These are phyloP conservation scores for Pichia nanzhaoensis DNA, from an alignment of 805 yeast species.

Conservation along the genomic window DNA sequence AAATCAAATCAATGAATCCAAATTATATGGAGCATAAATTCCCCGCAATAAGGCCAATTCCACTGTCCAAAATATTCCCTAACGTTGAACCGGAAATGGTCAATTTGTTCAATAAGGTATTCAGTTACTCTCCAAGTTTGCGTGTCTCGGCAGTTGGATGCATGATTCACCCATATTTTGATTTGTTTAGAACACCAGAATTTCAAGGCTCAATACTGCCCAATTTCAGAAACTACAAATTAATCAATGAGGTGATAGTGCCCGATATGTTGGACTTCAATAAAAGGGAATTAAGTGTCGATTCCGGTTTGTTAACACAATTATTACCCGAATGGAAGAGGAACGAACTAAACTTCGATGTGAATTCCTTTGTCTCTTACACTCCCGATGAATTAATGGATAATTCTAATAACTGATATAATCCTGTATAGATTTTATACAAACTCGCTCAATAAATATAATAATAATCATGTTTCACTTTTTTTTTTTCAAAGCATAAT, in stretches of 20 bases:
- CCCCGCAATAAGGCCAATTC: constrained; percentile 78
- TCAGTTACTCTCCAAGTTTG: constrained; percentile 63
- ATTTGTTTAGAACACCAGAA: constrained; percentile 38
- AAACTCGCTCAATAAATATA: too few species aligned
- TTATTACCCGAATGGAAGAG: constrained; percentile 39
- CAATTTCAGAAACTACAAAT: constrained; percentile 36
- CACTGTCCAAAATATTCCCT: constrained; percentile 60
- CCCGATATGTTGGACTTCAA: constrained; percentile 49
- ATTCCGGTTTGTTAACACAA: constrained; percentile 33
- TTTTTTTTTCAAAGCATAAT: too few species aligned
- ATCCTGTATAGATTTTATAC: not conserved
- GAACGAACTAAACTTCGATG: constrained; percentile 24
- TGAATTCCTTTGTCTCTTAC: constrained; percentile 39
- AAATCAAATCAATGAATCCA: constrained; percentile 91
- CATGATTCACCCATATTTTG: constrained; percentile 47
- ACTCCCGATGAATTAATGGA: constrained; percentile 31
- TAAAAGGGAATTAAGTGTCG: constrained; percentile 43
- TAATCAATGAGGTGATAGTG: constrained; percentile 30
- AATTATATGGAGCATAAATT: constrained; percentile 96
- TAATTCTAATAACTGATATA: constrained; percentile 18
- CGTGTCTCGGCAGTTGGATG: constrained; percentile 55
- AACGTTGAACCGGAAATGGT: constrained; percentile 47
- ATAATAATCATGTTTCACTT: too few species aligned
- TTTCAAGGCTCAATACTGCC: constrained; percentile 20
- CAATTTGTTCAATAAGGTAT: constrained; percentile 46